Evolutionary conservation across 257 asterid species (phyloP).

Genomic region (Anisodus tanguticus): DNA sequence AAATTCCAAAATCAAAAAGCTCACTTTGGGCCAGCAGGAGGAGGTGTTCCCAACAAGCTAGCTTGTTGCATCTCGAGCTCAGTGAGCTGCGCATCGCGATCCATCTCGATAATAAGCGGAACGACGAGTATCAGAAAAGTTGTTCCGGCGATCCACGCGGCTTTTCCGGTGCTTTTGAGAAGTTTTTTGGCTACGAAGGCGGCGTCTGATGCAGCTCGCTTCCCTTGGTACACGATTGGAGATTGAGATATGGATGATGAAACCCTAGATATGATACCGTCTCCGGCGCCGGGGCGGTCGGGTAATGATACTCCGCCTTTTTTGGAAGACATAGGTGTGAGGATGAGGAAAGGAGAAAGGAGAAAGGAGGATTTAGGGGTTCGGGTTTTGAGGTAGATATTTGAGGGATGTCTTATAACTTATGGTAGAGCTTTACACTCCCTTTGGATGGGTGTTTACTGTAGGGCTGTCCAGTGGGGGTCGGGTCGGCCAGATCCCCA

Average conservation of each 20-base stretch:
- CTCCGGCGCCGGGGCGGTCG: constrained; percentile 33
- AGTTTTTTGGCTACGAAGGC: constrained; percentile 69
- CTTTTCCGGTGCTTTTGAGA: constrained; percentile 78
- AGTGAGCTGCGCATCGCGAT: constrained; percentile 75
- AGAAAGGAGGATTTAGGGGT: background rate
- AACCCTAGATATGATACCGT: constrained; percentile 34
- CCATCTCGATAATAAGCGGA: constrained; percentile 86
- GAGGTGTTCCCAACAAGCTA: constrained; percentile 67
- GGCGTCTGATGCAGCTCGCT: constrained; percentile 68
- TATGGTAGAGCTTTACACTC: no score
- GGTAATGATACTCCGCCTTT: constrained; percentile 42
- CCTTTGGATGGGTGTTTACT: no score
- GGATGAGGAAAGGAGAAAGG: background rate
- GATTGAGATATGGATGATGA: constrained; percentile 54
- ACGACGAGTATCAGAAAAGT: constrained; percentile 73
- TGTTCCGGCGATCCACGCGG: constrained; percentile 87
- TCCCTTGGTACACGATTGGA: constrained; percentile 70
- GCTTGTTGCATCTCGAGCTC: constrained; percentile 87
- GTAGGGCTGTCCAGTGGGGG: no score
- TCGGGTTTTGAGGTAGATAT: background rate
- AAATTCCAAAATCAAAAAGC: background rate
- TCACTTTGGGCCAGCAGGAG: constrained; percentile 41
- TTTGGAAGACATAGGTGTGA: constrained; percentile 25
- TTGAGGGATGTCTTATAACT: background rate
- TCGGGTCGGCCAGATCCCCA: no score